A percentile compares a stretch with the other conserved stretches of the same genome.
Evolutionary conservation across 208 protist genomes (phyloP).

Genomic region (Acanthamoeba divionensis): DNA sequence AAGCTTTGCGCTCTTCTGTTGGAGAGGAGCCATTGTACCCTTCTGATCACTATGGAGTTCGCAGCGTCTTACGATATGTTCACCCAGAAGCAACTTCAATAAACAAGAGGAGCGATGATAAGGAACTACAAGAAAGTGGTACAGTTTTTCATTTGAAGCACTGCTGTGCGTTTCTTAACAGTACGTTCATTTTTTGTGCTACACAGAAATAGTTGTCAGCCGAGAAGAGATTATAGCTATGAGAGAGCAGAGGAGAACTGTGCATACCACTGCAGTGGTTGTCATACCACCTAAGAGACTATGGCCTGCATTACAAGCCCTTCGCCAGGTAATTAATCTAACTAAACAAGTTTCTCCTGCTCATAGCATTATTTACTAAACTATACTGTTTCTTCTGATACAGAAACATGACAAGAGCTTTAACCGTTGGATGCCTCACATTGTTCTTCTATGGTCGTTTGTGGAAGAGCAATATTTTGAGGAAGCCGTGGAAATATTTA

Average conservation of each 20-base stretch:
- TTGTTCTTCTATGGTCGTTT: conserved; percentile 1
- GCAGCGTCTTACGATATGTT: neutral
- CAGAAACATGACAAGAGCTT: conserved; percentile 49
- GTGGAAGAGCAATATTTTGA: conserved; percentile 42
- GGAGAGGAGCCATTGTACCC: neutral
- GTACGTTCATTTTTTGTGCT: no score
- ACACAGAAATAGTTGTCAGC: no score
- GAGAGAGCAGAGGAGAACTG: neutral
- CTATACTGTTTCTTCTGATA: neutral
- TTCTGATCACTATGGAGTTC: neutral
- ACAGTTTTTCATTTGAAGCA: no score
- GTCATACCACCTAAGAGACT: conserved; percentile 7
- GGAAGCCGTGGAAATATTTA: neutral
- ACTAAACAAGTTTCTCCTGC: neutral
- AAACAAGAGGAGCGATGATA: no score
- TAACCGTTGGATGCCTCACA: conserved; percentile 45
- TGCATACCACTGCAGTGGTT: conserved; percentile 15
- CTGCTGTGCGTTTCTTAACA: no score
- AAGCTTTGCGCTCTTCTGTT: neutral
- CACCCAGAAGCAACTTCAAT: no score
- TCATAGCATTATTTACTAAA: neutral
- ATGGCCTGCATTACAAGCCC: neutral
- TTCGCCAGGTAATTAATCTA: neutral
- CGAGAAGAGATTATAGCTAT: conserved; percentile 3
- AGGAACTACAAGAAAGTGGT: no score